Evolutionary conservation across 169 alveolate species (phyloP).

Genomic region (Cardiosporidium cionae): DNA sequence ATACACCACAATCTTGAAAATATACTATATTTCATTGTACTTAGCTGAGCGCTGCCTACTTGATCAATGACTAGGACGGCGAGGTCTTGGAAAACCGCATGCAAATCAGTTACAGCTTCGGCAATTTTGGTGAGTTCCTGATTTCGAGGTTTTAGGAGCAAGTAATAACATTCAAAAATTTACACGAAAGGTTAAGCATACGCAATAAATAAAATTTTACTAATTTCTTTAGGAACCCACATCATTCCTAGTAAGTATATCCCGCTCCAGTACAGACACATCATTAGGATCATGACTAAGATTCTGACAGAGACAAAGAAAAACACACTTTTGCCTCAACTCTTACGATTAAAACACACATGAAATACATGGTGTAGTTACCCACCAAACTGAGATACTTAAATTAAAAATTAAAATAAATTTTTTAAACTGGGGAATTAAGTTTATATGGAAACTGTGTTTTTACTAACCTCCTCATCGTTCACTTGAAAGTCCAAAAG

Average conservation of each 20-base stretch:
- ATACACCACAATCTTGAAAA: neutral
- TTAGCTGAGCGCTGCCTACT: slow-evolving; percentile 1
- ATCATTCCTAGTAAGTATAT: slow-evolving; percentile 13
- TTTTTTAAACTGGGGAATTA: too few species aligned
- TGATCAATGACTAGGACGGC: slow-evolving; percentile 35
- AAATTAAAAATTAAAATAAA: too few species aligned
- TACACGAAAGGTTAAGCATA: neutral
- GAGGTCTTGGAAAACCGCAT: slow-evolving; percentile 29
- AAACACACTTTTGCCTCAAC: too few species aligned
- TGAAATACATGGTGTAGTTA: too few species aligned
- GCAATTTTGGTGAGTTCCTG: slow-evolving; percentile 35
- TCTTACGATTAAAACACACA: too few species aligned
- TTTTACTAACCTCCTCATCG: too few species aligned
- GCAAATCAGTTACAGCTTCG: slow-evolving; percentile 31
- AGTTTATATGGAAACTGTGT: too few species aligned
- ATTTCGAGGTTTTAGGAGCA: neutral
- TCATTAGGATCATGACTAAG: too few species aligned
- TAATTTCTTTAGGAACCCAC: neutral
- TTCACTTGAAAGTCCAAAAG: too few species aligned
- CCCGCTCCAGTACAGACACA: slow-evolving; percentile 12
- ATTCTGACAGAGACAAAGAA: too few species aligned
- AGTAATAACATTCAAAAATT: neutral
- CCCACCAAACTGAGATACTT: too few species aligned
- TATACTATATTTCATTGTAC: neutral
- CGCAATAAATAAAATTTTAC: neutral